A percentile compares a stretch with the other conserved stretches of the same genome.
Evolutionary conservation across 805 yeast species (phyloP).

Genomic region (Kuraishia floccosa): DNA sequence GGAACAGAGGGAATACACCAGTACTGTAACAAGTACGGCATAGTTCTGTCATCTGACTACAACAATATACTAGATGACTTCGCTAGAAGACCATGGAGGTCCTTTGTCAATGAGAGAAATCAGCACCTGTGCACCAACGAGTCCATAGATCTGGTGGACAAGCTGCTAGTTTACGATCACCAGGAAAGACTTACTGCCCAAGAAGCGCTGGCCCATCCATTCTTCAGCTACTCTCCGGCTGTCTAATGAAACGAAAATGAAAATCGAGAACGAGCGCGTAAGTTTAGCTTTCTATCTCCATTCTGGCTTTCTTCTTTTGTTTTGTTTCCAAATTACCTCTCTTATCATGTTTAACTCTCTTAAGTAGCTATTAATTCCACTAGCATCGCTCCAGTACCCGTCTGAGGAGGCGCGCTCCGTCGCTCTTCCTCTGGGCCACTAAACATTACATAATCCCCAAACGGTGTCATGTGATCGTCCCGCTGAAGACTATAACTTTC

Average conservation of each 20-base stretch:
- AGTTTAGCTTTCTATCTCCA: too few species aligned
- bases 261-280: too few species aligned
- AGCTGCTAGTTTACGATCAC: constrained; percentile 72
- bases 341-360: not conserved
- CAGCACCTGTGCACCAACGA: constrained; percentile 36
- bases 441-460: too few species aligned
- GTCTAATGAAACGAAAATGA: too few species aligned
- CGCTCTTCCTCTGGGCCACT: too few species aligned
- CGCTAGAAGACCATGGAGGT: constrained; percentile 55
- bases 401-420: too few species aligned
- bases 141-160: constrained; percentile 60
- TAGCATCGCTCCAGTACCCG: too few species aligned
- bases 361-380: too few species aligned
- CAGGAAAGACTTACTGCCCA: constrained; percentile 79
- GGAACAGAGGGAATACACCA: constrained; percentile 69
- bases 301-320: not conserved
- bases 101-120: constrained; percentile 46
- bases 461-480: too few species aligned
- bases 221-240: constrained; percentile 29
- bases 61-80: constrained; percentile 62
- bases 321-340: not conserved
- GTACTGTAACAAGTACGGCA: constrained; percentile 59
- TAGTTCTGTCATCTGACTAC: constrained; percentile 65
- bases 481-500: not conserved
- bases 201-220: constrained; percentile 76